Conservation (phyloP, 768 basidiomycete species). For the Cystobasidium tubakii region DNA sequence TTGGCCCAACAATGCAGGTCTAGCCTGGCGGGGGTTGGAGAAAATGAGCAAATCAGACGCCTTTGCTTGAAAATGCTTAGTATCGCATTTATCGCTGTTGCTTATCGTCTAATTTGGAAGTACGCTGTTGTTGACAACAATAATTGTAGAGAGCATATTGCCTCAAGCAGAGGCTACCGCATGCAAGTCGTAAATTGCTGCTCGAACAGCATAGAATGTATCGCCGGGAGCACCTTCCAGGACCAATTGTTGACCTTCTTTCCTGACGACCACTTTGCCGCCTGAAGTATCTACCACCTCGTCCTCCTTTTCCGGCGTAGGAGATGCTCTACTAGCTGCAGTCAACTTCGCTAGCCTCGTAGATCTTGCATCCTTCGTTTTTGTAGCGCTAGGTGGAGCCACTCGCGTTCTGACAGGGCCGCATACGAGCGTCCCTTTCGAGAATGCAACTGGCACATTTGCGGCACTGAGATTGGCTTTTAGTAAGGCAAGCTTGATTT, state of each 20-base stretch:
- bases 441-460: slow-evolving; percentile 81
- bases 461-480: slow-evolving; percentile 70
- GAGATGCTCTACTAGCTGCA: slow-evolving; percentile 48
- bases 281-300: slow-evolving; percentile 44
- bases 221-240: slow-evolving; percentile 82
- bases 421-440: slow-evolving; percentile 91
- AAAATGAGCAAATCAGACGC: no score
- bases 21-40: background rate
- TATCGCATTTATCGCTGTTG: no score
- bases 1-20: background rate
- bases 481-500: slow-evolving; percentile 81
- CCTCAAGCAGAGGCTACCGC: slow-evolving; percentile 51
- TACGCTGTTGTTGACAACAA: slow-evolving; percentile 22
- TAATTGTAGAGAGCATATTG: background rate
- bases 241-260: slow-evolving; percentile 77
- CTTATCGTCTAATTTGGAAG: background rate
- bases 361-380: slow-evolving; percentile 15
- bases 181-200: slow-evolving; percentile 82
- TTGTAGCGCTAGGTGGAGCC: background rate
- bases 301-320: slow-evolving; percentile 39
- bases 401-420: slow-evolving; percentile 47
- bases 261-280: slow-evolving; percentile 70
- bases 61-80: no score
- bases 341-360: slow-evolving; percentile 55
- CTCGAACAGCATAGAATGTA: slow-evolving; percentile 80